Evolutionary conservation across 1,139 yeast species (phyloP), one percentile per base, ranked within the genome.

Genomic region (Yamadazyma songkhlaensis): DNA sequence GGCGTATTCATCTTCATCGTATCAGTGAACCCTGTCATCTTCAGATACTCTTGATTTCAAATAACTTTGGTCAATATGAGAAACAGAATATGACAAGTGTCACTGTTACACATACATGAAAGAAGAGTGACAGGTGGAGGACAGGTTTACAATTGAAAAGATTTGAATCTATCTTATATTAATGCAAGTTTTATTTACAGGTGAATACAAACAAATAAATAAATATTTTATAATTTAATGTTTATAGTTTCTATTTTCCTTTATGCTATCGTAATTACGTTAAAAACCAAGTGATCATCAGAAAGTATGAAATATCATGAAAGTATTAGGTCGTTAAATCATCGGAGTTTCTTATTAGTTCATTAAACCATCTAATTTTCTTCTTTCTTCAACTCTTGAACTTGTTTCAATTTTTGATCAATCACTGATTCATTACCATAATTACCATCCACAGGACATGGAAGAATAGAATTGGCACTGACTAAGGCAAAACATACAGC

Each of bases 401-500:
- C 42, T 32, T 50, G 41, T 33, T 40, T 47, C 17, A 58, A 39
- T 42, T 50, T 59, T 38, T 64, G 65, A 33, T 68, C 72, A 9
- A 64, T 45, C 4, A 59, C 57, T 3, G 75, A 59, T 26, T 70
- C 77, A 46, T 70, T 70, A 8, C 69, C 70, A 44, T 66, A 70
- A 10, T 65, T 67, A 34, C 53, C 51, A 47, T 79, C 83, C 14
- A 81, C 82, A 1, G 94, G 94, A 61, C 94, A 84, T n/a, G 89
- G 89, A 35, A 84, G 59, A 11, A 81, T 49, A 12, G 83, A 77
- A 48, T 84, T 84, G 9, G 86, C 83, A 2, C 84, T 79, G 9
- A 84, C 92, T 37, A 86, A 64, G 38, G 80, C 64, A 44, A 84
- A 75, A 33, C 92, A 84, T 23, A 84, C 79, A 25, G 84, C 74